These are phyloP conservation scores for Krasilnikovozyma curviuscula DNA, from an alignment of 768 basidiomycete genomes.

Conservation along the genomic window DNA sequence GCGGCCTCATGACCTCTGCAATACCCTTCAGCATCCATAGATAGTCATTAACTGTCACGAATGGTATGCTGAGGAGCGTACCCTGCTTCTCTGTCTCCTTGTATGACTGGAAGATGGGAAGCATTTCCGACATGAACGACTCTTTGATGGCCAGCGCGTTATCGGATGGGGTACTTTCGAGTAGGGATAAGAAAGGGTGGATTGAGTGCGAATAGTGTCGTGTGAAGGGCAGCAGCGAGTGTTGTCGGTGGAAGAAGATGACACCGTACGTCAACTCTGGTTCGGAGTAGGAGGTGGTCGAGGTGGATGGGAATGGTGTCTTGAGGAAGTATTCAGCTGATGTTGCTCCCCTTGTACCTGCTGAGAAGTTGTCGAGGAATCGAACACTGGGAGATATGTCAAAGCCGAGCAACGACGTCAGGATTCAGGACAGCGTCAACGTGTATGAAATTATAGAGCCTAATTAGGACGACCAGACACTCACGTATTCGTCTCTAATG, in stretches of 20 bases:
- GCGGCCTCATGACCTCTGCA: constrained; percentile 48
- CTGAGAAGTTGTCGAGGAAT: constrained; percentile 96
- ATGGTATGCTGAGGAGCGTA: constrained; percentile 63
- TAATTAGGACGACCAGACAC: constrained; percentile 23
- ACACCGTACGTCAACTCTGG: too few species aligned
- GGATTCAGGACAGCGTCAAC: constrained; percentile 14
- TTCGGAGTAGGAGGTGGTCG: constrained; percentile 42
- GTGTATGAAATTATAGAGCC: neutral
- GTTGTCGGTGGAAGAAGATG: constrained; percentile 95
- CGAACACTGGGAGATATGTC: constrained; percentile 48
- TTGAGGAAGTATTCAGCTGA: constrained; percentile 98
- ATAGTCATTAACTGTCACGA: constrained; percentile 90
- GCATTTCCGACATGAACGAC: constrained; percentile 43
- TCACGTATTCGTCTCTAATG: constrained; percentile 96
- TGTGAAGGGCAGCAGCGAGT: constrained; percentile 92
- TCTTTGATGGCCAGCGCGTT: constrained; percentile 44
- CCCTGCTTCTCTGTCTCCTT: constrained; percentile 56
- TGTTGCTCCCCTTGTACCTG: constrained; percentile 87
- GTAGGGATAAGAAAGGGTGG: constrained; percentile 89
- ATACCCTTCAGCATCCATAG: constrained; percentile 73
- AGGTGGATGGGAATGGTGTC: too few species aligned
- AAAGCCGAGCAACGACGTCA: constrained; percentile 17
- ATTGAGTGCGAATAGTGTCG: constrained; percentile 95
- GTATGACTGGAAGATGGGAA: constrained; percentile 57
- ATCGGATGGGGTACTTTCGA: constrained; percentile 38